A percentile compares a stretch with the other conserved stretches of the same genome.
These are phyloP conservation scores for Heterobasidion irregulare DNA, from an alignment of 1,284 basidiomycete genomes.

Conservation along the genomic window DNA sequence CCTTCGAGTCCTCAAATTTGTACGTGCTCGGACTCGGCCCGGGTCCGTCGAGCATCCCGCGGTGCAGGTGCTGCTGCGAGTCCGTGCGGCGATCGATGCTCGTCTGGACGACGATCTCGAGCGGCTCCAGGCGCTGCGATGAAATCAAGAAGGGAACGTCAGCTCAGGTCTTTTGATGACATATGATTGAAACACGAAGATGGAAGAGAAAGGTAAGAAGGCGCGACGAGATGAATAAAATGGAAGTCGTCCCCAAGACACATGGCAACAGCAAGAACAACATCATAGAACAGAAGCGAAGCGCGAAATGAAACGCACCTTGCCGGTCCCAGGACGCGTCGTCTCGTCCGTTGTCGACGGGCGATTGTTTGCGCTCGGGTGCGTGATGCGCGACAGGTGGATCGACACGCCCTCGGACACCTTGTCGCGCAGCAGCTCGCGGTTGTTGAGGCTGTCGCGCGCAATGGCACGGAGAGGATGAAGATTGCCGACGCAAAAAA, in stretches of 20 bases:
- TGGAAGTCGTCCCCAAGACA: too few species aligned
- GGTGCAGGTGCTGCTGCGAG: too few species aligned
- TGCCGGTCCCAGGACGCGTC: neutral
- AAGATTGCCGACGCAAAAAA: too few species aligned
- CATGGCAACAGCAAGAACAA: too few species aligned
- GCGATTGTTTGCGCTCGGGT: neutral
- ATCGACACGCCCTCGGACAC: constrained; percentile 28
- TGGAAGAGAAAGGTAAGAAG: neutral
- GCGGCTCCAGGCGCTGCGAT: neutral
- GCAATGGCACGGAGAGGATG: too few species aligned
- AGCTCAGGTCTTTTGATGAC: neutral
- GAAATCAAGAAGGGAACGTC: neutral
- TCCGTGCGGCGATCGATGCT: neutral
- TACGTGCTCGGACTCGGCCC: neutral
- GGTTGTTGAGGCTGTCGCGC: constrained; percentile 29
- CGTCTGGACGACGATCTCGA: neutral
- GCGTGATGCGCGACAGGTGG: constrained; percentile 23
- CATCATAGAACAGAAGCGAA: too few species aligned
- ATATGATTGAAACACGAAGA: neutral
- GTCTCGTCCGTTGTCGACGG: neutral
- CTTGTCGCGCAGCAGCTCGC: constrained; percentile 27
- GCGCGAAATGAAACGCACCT: neutral
- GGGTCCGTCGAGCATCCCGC: too few species aligned
- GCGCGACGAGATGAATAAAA: neutral
- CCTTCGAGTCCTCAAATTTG: neutral